A percentile compares a stretch with the other conserved stretches of the same genome.
These are phyloP conservation scores for Cyberlindnera saturnus DNA, from an alignment of 805 yeast genomes.

Conservation along the genomic window DNA sequence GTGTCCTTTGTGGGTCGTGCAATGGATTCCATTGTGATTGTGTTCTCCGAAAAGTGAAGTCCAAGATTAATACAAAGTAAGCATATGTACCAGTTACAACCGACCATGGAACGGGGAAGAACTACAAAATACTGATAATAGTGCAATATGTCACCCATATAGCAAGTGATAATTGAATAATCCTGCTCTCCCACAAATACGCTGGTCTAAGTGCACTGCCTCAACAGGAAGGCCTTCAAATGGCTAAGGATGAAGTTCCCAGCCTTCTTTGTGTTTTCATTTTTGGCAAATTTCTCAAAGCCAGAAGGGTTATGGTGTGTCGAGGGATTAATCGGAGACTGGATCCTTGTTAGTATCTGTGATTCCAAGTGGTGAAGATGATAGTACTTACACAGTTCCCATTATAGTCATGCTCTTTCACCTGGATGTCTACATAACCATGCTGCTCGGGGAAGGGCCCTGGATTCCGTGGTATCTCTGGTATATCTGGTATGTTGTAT, in stretches of 20 bases:
- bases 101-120: not conserved
- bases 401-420: slow-evolving; percentile 9
- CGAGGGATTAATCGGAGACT: slow-evolving; percentile 15
- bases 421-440: slow-evolving; percentile 15
- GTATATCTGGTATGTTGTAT: slow-evolving; percentile 18
- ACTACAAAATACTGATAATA: too few species aligned
- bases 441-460: slow-evolving; percentile 20
- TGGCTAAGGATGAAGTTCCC: slow-evolving; percentile 16
- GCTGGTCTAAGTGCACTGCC: slow-evolving; percentile 3
- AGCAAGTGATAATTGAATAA: too few species aligned
- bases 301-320: slow-evolving; percentile 8
- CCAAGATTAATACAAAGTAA: not conserved
- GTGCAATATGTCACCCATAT: too few species aligned
- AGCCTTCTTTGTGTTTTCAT: slow-evolving; percentile 22
- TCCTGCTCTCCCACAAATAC: too few species aligned
- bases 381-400: slow-evolving; percentile 11
- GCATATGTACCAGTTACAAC: not conserved
- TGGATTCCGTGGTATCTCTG: slow-evolving; percentile 17
- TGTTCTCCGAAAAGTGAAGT: not conserved
- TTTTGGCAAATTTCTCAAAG: slow-evolving; percentile 16
- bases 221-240: slow-evolving; percentile 7
- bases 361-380: not conserved
- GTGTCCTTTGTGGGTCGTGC: too few species aligned
- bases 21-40: not conserved
- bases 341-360: not conserved